A percentile compares a stretch with the other conserved stretches of the same genome.
phyloP scores from a whole-genome alignment of 306 rosid genomes.

The Castanea mollissima region DNA sequence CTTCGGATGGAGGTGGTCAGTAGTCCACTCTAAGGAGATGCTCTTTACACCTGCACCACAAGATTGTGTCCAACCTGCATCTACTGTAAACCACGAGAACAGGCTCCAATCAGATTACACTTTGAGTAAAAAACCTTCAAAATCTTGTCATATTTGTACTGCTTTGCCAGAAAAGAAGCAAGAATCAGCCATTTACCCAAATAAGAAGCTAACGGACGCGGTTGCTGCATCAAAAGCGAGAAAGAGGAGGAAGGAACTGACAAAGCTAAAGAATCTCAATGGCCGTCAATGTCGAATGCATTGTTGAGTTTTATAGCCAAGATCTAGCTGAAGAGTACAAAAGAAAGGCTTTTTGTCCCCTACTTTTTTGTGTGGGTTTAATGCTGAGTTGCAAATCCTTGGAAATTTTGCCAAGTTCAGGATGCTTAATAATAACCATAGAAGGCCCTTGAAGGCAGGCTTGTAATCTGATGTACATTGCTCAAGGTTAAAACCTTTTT shows the following conservation, averaged over 20 bases:
- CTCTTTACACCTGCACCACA: conserved; percentile 19
- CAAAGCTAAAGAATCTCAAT: conserved; percentile 66
- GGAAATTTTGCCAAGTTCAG: conserved; percentile 17
- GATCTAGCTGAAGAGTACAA: background rate
- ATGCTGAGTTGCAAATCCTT: conserved; percentile 17
- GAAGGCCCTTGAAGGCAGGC: conserved; percentile 19
- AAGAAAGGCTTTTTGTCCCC: conserved; percentile 3
- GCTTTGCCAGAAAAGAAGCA: conserved; percentile 43
- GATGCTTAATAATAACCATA: conserved; percentile 4
- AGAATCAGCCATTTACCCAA: conserved; percentile 33
- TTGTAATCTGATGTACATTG: conserved; percentile 25
- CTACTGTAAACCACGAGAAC: conserved; percentile 37
- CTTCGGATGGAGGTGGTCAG: conserved; percentile 42
- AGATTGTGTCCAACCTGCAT: conserved; percentile 25
- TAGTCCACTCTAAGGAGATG: conserved; percentile 33
- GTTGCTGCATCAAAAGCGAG: conserved; percentile 86
- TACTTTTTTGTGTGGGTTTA: conserved; percentile 9
- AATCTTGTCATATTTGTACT: conserved; percentile 30
- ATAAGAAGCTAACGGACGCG: conserved; percentile 48
- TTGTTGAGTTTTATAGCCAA: conserved; percentile 35
- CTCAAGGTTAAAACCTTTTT: conserved; percentile 22
- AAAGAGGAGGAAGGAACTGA: conserved; percentile 83
- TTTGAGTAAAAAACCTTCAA: conserved; percentile 28
- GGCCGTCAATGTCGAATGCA: conserved; percentile 63
- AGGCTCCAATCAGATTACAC: conserved; percentile 28